These are phyloP conservation scores for Tetrapisispora phaffii DNA, from an alignment of 805 yeast genomes.

Conservation along the genomic window DNA sequence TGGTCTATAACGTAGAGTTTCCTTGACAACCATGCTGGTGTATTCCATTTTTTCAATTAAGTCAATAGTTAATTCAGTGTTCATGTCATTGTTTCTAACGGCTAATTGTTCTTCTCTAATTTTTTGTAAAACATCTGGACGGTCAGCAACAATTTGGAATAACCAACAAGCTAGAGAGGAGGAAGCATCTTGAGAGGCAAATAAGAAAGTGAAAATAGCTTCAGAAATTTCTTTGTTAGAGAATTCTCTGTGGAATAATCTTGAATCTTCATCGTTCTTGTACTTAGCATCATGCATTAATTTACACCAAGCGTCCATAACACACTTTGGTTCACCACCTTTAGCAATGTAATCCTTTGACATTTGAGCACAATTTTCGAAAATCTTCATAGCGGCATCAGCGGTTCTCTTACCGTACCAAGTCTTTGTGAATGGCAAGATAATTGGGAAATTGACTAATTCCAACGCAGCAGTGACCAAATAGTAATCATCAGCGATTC, in stretches of 20 bases:
- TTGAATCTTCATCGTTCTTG: conserved; percentile 42
- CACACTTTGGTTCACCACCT: conserved; percentile 76
- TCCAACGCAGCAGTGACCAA: conserved; percentile 92
- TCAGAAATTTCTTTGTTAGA: conserved; percentile 88
- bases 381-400: conserved; percentile 86
- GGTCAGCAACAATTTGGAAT: conserved; percentile 90
- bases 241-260: conserved; percentile 67
- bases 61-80: conserved; percentile 50
- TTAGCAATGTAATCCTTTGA: conserved; percentile 71
- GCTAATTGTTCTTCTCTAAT: conserved; percentile 85
- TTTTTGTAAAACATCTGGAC: conserved; percentile 81
- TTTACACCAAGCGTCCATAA: conserved; percentile 91
- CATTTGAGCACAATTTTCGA: conserved; percentile 78
- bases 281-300: conserved; percentile 65
- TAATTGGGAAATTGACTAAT: conserved; percentile 94
- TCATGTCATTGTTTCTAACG: conserved; percentile 71
- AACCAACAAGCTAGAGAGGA: conserved; percentile 97
- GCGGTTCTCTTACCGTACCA: conserved; percentile 96
- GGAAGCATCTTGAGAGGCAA: conserved; percentile 97
- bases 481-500: conserved; percentile 86
- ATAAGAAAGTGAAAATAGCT: conserved; percentile 90
- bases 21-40: conserved; percentile 85
- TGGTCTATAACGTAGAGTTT: conserved; percentile 88
- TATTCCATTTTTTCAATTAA: conserved; percentile 79
- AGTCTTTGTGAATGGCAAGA: conserved; percentile 89